Conservation (phyloP, 2,329 filamentous ascomycete species). For the Cryphonectria parasitica region DNA sequence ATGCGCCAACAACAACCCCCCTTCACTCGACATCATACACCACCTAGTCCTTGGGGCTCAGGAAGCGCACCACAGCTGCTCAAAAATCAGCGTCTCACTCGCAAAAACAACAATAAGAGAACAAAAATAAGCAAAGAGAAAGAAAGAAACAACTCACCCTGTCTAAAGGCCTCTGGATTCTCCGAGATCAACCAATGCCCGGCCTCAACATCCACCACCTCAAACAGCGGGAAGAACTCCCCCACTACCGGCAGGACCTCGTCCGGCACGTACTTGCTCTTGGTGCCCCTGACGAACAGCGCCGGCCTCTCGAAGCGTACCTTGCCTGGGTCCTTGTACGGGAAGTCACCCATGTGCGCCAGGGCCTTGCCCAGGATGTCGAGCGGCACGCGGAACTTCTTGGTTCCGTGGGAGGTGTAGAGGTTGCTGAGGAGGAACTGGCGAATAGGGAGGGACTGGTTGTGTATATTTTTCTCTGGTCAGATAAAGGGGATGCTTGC, state of each 20-base stretch:
- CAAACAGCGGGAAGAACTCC: conserved; percentile 79
- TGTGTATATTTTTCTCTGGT: background rate
- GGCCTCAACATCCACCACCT: conserved; percentile 72
- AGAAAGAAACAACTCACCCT: conserved; percentile 55
- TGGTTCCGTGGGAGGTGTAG: conserved; percentile 55
- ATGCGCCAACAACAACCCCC: background rate
- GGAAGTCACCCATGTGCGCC: conserved; percentile 83
- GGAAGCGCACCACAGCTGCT: conserved; percentile 41
- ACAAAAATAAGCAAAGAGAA: background rate
- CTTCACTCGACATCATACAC: background rate
- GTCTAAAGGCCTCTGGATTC: conserved; percentile 76
- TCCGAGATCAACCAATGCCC: conserved; percentile 93
- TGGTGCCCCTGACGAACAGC: conserved; percentile 78
- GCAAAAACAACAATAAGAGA: background rate
- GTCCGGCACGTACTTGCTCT: conserved; percentile 79
- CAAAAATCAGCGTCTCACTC: conserved; percentile 11
- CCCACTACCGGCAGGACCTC: conserved; percentile 80
- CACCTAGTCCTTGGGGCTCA: conserved; percentile 39
- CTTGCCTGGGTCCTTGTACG: conserved; percentile 73
- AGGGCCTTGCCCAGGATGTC: conserved; percentile 69
- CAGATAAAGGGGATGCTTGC: background rate
- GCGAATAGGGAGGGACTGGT: conserved; percentile 72
- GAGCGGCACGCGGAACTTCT: conserved; percentile 81
- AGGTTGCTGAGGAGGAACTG: conserved; percentile 94
- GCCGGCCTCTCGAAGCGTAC: conserved; percentile 75